A percentile compares a stretch with the other conserved stretches of the same genome.
Conservation (phyloP, 2,329 filamentous ascomycete genomes). For the Exophiala dermatitidis region DNA sequence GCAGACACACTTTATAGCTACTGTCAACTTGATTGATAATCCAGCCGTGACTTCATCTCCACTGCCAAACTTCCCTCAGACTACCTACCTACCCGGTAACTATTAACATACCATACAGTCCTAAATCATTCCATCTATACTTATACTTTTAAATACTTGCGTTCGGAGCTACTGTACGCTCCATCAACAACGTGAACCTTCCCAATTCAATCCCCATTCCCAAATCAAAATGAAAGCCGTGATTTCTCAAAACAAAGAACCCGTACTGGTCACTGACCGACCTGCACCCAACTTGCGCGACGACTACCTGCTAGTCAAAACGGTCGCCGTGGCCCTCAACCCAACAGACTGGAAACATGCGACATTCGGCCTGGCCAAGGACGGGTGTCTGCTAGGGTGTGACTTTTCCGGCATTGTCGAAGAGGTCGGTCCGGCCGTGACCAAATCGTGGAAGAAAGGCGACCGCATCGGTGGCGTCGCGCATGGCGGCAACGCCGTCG, state of each 20-base stretch:
- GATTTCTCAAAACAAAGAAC: conserved; percentile 17
- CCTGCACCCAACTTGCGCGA: conserved; percentile 18
- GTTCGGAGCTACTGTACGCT: too few species aligned
- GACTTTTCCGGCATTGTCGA: conserved; percentile 33
- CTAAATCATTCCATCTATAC: too few species aligned
- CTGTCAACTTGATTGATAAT: too few species aligned
- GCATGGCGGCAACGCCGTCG: conserved; percentile 31
- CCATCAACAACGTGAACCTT: too few species aligned
- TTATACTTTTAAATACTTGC: too few species aligned
- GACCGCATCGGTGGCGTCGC: conserved; percentile 35
- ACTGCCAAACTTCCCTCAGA: too few species aligned
- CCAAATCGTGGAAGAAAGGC: conserved; percentile 28
- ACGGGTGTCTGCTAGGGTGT: conserved; percentile 36
- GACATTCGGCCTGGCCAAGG: conserved; percentile 24
- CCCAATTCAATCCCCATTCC: too few species aligned
- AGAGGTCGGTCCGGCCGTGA: conserved; percentile 21
- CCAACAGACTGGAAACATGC: conserved; percentile 53
- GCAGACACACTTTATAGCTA: too few species aligned
- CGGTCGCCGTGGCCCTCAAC: conserved; percentile 33
- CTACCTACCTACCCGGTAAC: too few species aligned
- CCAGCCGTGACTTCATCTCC: too few species aligned
- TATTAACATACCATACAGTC: too few species aligned
- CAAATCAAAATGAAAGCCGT: conserved; percentile 20
- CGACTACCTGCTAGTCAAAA: conserved; percentile 41
- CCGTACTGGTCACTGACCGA: conserved; percentile 29